Evolutionary conservation across 208 protist species (phyloP).

Genomic region (Vickermania ingenoplastis): DNA sequence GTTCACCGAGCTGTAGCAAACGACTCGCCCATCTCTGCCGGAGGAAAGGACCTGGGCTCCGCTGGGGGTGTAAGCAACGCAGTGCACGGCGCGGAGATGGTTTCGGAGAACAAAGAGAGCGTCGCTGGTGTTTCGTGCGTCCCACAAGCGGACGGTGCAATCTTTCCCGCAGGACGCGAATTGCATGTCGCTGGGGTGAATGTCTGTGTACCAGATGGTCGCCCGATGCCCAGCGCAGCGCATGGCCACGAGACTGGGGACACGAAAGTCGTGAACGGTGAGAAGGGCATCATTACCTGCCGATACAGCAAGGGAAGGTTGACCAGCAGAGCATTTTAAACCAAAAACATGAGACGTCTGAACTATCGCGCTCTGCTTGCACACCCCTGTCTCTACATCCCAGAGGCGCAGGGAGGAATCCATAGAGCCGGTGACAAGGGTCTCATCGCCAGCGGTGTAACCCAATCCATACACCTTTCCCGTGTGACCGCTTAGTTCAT

Average conservation of each 20-base stretch:
- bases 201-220: slow-evolving; percentile 56
- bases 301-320: slow-evolving; percentile 32
- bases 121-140: slow-evolving; percentile 20
- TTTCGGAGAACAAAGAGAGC: slow-evolving; percentile 18
- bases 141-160: slow-evolving; percentile 47
- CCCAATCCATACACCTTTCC: slow-evolving; percentile 30
- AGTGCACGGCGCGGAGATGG: slow-evolving; percentile 49
- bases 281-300: slow-evolving; percentile 41
- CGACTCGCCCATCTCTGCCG: slow-evolving; percentile 36
- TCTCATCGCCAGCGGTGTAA: slow-evolving; percentile 11
- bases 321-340: slow-evolving; percentile 20
- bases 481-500: slow-evolving; percentile 20
- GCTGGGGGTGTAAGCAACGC: slow-evolving; percentile 33
- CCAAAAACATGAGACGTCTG: slow-evolving; percentile 51
- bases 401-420: slow-evolving; percentile 20
- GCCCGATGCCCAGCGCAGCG: slow-evolving; percentile 35
- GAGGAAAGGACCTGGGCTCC: slow-evolving; percentile 40
- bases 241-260: slow-evolving; percentile 20
- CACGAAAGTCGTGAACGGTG: slow-evolving; percentile 58
- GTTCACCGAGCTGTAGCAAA: slow-evolving; percentile 20
- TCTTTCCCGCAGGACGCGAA: slow-evolving; percentile 62
- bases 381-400: slow-evolving; percentile 36
- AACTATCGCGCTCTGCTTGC: slow-evolving; percentile 12
- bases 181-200: slow-evolving; percentile 24
- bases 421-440: slow-evolving; percentile 17